Evolutionary conservation across 257 asterid species (phyloP).

Genomic region (Jasminum sambac): DNA sequence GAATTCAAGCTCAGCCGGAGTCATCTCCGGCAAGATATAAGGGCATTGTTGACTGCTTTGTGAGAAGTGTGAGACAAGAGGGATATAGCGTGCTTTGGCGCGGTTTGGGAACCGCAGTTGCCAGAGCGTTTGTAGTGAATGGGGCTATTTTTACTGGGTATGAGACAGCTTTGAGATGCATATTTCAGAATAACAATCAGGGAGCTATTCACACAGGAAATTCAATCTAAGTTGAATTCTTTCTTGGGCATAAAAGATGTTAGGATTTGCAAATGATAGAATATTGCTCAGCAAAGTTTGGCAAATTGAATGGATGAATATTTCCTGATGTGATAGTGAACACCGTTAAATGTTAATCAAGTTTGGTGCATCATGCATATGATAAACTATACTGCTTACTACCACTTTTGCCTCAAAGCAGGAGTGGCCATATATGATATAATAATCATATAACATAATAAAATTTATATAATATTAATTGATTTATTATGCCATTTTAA

Average conservation of each 20-base stretch:
- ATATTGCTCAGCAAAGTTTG: neutral
- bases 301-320: neutral
- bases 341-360: neutral
- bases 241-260: neutral
- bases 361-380: too few relatives aligned
- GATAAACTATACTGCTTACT: too few relatives aligned
- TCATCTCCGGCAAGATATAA: constrained; percentile 26
- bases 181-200: constrained; percentile 27
- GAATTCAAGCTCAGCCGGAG: constrained; percentile 52
- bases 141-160: constrained; percentile 77
- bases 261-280: neutral
- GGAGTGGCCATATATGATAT: too few relatives aligned
- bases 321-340: neutral
- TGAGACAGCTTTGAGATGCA: constrained; percentile 47
- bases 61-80: constrained; percentile 32
- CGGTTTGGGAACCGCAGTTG: constrained; percentile 44
- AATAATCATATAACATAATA: too few relatives aligned
- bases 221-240: neutral
- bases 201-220: constrained; percentile 33
- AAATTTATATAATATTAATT: too few relatives aligned
- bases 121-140: constrained; percentile 54
- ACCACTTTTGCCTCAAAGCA: too few relatives aligned
- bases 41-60: constrained; percentile 43
- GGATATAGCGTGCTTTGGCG: constrained; percentile 42
- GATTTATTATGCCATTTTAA: too few relatives aligned